Conservation (phyloP, 2,329 filamentous ascomycete species). For the Diplodia mutila region DNA sequence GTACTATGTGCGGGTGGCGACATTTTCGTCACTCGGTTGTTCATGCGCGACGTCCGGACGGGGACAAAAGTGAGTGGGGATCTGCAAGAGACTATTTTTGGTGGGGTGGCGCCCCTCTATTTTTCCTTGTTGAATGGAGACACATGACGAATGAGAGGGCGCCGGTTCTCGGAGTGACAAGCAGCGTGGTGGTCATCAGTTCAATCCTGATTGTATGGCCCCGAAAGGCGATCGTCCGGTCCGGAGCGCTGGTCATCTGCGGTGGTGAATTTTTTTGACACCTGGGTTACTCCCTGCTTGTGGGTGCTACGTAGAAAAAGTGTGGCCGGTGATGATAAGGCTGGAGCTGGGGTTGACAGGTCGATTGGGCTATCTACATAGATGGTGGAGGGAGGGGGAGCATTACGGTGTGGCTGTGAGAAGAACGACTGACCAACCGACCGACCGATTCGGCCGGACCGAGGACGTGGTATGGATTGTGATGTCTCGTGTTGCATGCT, state of each 20-base stretch:
- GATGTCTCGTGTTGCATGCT: background rate
- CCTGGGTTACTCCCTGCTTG: background rate
- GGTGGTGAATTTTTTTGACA: background rate
- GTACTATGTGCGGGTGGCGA: background rate
- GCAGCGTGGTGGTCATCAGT: background rate
- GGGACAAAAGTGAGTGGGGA: background rate
- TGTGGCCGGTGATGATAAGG: background rate
- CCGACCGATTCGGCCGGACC: background rate
- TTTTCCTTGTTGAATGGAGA: background rate
- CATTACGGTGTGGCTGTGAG: background rate
- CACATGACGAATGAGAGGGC: background rate
- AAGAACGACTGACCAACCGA: background rate
- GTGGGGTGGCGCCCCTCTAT: background rate
- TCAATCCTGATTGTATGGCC: background rate
- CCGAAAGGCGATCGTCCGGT: background rate
- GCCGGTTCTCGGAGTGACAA: background rate
- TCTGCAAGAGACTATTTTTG: slow-evolving; percentile 1
- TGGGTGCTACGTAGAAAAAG: background rate
- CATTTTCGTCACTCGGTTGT: background rate
- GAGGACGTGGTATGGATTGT: background rate
- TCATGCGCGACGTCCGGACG: background rate
- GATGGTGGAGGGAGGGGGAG: background rate
- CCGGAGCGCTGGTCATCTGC: background rate
- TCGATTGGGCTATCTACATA: background rate
- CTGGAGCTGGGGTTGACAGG: background rate